Base-by-base conservation (phyloP, 2,329 filamentous ascomycete species). In the Phialophora chinensis region DNA sequence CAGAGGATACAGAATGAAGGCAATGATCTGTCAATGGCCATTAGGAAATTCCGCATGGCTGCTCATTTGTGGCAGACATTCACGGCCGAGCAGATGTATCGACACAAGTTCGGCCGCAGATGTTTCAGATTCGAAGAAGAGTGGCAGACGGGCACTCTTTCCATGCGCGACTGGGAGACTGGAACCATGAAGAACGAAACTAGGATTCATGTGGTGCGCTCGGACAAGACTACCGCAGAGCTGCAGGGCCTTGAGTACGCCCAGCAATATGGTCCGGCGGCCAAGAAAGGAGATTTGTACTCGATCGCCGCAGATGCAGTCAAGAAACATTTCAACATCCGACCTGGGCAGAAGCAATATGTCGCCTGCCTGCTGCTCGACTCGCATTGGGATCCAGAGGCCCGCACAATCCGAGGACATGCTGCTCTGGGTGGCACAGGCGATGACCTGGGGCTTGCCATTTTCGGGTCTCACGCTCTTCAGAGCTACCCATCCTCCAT, bases 21-120 rank as follows among this genome's bases (percentile, higher is more conserved):
- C 20, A 96, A 97, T 77, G 86, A 85, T 1, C 76, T 98, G 42
- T 89, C 93, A 11, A 88, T 87, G 7, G 95, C 95, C 0, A 85
- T 96, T 60, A 88, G 87, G 74, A 99, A 99, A 77, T 97, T 95
- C 76, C 88, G 93, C 69, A 97, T 96, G 91, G 90, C 93, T 20
- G 94, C 92, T 27, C 97, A 98, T 76, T 83, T 98, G 14, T 98
- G 95, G 93, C 95, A 99, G 77, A 92, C 93, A 7, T 98, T 96
- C 74, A 98, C 94, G 0, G 92, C 92, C 6, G 95, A 99, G 77
- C 93, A 98, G 77, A 98, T 98, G 94, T 90, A 88, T 77, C 89
- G 92, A 69, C 91, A 97, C 76, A 91, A 90, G 67, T 87, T 98
- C 72, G 93, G 93, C 10, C 87, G 94, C 66, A 88, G 94, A 65